Evolutionary conservation across 192 early-diverging fungal species (phyloP).

Genomic region (Pecoramyces ruminantium): DNA sequence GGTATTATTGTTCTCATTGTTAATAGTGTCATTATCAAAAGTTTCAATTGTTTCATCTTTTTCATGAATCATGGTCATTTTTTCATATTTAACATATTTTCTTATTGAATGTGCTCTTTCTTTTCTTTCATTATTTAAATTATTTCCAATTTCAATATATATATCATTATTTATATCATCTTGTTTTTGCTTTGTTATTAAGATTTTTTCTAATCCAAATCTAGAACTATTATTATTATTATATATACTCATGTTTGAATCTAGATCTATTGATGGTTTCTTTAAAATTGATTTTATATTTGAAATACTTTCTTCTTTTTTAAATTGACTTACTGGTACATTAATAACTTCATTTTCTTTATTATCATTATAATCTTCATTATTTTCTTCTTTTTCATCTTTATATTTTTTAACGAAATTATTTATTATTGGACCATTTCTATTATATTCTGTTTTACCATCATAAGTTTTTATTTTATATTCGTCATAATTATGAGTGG

Average conservation of each 20-base stretch:
- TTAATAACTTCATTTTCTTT: background rate
- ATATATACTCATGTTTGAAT: background rate
- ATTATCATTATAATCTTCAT: no score
- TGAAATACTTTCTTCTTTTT: background rate
- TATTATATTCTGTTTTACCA: background rate
- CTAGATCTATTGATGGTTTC: background rate
- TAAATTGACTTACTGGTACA: no score
- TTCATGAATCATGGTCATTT: background rate
- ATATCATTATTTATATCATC: background rate
- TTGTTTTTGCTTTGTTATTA: background rate
- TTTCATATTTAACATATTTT: no score
- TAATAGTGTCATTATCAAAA: background rate
- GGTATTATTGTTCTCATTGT: no score
- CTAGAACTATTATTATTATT: background rate
- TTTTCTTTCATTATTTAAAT: background rate
- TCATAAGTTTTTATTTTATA: background rate
- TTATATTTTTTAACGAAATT: background rate
- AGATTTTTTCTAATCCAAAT: background rate
- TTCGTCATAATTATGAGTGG: background rate
- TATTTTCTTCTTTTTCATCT: no score
- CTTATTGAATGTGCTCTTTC: background rate
- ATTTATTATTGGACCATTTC: background rate
- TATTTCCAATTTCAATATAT: background rate
- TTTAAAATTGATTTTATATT: background rate
- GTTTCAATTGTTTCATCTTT: background rate